Base-by-base conservation (phyloP, 805 yeast genomes). In the Sungouiella blattae region DNA sequence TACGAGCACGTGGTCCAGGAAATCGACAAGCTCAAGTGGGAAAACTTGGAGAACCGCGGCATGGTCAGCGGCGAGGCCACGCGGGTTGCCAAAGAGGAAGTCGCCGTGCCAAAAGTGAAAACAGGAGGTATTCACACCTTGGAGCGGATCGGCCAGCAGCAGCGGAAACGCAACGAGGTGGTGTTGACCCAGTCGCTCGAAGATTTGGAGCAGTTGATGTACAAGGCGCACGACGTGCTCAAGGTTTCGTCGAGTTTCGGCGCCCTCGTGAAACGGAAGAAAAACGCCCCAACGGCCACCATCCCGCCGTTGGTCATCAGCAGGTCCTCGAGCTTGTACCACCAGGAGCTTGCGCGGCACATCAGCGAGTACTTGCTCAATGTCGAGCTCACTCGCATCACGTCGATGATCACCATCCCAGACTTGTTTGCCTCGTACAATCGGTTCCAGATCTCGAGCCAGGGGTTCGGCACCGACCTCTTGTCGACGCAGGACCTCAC, bases 261-360 rank as follows among this genome's bases (percentile, higher is more conserved):
- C 20, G 28, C 41, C n/a, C 21, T 47, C 18, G 26, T 47, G 17
- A 42, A 46, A 30, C 30, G n/a, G 17, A 24, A 32, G 29, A 26
- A 22, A 11, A 20, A 16, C 6, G 16, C 7, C 15, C 7, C 14
- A 13, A 12, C 30, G 9, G 20, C n/a, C n/a, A 32, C 45, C 11
- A 47, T 60, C 2, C 62, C 65, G 32, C 58, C 67, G 35, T 48
- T 74, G 44, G 46, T 60, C 39, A 63, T 64, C 54, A 43, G 57
- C 42, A 62, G 58, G 37, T 49, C 43, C 2, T 60, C 68, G 5
- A 37, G 52, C 11, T 47, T 71, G n/a, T 75, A 73, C 40, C 60
- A 73, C 18, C 77, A 78, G 39, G 96, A 87, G 49, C 62, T 87
- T 12, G 76, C 96, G 0, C 70, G 95, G 35, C 89, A 87, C 50